Evolutionary conservation across 139 green algal genomes (phyloP).

Genomic region (Micractinium conductrix): DNA sequence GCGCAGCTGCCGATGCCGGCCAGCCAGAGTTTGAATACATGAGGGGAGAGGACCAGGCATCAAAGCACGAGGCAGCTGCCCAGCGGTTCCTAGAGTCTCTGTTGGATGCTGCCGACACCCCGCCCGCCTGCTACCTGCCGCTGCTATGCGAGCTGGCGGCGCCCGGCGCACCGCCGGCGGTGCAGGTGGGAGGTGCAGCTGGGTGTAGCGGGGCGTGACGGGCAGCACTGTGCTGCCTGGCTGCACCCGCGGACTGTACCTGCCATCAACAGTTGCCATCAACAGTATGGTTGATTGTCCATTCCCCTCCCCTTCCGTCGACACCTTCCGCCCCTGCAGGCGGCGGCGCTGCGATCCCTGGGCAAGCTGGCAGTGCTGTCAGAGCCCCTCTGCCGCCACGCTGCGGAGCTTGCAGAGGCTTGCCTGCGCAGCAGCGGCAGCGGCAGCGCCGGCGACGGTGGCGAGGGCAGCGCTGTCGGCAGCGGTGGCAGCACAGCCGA

Average conservation of each 20-base stretch:
- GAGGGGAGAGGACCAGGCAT: constrained; percentile 24
- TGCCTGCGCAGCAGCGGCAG: not conserved
- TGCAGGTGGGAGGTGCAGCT: not conserved
- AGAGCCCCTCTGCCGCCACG: constrained; percentile 10
- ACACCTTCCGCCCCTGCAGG: not conserved
- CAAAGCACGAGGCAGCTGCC: constrained; percentile 26
- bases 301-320: not conserved
- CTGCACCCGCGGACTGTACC: no score
- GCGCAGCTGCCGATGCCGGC: not conserved
- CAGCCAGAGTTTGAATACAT: constrained; percentile 12
- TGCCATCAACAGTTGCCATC: no score
- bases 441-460: no score
- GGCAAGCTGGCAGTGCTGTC: constrained; percentile 32
- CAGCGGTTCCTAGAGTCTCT: constrained; percentile 40
- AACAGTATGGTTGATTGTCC: not conserved
- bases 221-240: no score
- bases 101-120: constrained; percentile 18
- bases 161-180: not conserved
- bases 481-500: not conserved
- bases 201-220: no score
- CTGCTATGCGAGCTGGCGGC: constrained; percentile 29
- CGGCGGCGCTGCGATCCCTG: constrained; percentile 6
- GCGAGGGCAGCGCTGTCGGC: not conserved
- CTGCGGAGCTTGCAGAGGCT: not conserved
- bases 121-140: constrained; percentile 42